A percentile compares a stretch with the other conserved stretches of the same genome.
phyloP scores from a whole-genome alignment of 1,284 basidiomycete species.

The Rhodotorula sp. region DNA sequence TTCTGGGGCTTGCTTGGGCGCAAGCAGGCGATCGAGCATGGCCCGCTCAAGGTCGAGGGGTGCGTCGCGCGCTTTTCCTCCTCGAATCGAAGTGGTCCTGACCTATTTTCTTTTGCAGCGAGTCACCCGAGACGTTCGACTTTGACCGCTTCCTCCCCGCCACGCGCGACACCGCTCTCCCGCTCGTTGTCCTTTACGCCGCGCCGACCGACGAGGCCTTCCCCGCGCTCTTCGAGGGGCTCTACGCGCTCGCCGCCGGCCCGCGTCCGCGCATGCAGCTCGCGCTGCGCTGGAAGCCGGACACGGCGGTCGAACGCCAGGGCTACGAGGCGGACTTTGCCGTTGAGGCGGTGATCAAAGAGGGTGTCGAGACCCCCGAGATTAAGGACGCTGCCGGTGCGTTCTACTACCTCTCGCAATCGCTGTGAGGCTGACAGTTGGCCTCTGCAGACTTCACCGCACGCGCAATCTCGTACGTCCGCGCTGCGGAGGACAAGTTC shows the following conservation, averaged over 20 bases:
- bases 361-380: neutral
- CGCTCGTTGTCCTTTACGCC: constrained; percentile 29
- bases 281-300: constrained; percentile 17
- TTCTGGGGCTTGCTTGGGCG: constrained; percentile 61
- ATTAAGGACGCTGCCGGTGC: neutral
- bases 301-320: constrained; percentile 52
- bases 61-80: neutral
- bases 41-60: constrained; percentile 1
- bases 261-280: constrained; percentile 19
- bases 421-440: constrained; percentile 5
- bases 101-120: neutral
- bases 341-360: constrained; percentile 8
- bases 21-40: constrained; percentile 2
- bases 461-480: constrained; percentile 72
- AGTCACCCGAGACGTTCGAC: neutral
- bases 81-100: neutral
- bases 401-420: neutral
- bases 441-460: constrained; percentile 62
- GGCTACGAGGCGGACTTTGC: constrained; percentile 28
- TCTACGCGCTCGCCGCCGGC: constrained; percentile 16
- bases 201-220: constrained; percentile 23
- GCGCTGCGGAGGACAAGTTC: constrained; percentile 63
- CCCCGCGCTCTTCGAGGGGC: constrained; percentile 15
- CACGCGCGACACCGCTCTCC: constrained; percentile 13
- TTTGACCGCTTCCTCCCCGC: constrained; percentile 19